Conservation (phyloP, 495 filamentous ascomycete genomes). For the Cryomyces minteri region DNA sequence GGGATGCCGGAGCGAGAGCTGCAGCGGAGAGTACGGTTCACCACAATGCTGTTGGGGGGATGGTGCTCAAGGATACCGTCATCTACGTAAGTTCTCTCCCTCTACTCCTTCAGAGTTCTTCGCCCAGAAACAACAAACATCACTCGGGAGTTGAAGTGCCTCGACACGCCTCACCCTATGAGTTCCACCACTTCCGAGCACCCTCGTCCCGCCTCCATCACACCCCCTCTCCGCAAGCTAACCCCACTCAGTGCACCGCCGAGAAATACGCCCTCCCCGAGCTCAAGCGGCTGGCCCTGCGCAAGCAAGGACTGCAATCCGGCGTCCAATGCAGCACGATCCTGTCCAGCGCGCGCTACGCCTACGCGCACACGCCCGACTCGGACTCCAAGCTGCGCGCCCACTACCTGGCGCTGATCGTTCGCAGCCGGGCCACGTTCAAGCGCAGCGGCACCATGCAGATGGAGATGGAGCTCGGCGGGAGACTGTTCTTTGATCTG, state of each 20-base stretch:
- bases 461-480: slow-evolving; percentile 76
- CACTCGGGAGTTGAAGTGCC: too few species aligned
- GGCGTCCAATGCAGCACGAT: slow-evolving; percentile 75
- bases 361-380: slow-evolving; percentile 76
- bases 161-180: too few species aligned
- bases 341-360: slow-evolving; percentile 62
- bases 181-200: too few species aligned
- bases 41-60: slow-evolving; percentile 29
- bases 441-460: slow-evolving; percentile 95
- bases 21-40: too few species aligned
- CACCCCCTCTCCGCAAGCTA: slow-evolving; percentile 20
- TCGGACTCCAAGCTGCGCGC: slow-evolving; percentile 76
- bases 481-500: slow-evolving; percentile 77
- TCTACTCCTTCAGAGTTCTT: slow-evolving; percentile 26
- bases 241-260: too few species aligned
- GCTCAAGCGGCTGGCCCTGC: too few species aligned
- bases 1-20: too few species aligned
- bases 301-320: too few species aligned
- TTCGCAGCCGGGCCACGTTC: slow-evolving; percentile 65
- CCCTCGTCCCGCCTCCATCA: neutral
- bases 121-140: too few species aligned
- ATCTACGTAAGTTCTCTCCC: too few species aligned
- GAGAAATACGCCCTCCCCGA: too few species aligned
- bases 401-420: slow-evolving; percentile 83
- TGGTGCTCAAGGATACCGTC: too few species aligned